Evolutionary conservation across 768 basidiomycete species (phyloP).

Genomic region (Kockovaella imperatae): DNA sequence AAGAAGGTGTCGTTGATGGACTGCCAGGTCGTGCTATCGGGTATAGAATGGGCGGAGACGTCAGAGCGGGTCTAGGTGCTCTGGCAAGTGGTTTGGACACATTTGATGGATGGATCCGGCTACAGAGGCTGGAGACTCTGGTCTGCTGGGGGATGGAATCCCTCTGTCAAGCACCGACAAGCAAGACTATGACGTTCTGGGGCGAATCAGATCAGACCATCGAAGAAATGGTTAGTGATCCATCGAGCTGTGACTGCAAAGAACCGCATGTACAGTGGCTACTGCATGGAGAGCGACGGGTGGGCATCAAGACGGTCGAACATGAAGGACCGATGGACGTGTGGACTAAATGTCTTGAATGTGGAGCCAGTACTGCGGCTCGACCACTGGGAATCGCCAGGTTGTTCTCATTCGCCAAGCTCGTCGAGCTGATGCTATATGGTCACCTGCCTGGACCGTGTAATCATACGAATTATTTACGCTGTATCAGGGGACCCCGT

Average conservation of each 20-base stretch:
- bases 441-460: slow-evolving; percentile 4
- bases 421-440: neutral
- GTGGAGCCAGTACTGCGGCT: slow-evolving; percentile 5
- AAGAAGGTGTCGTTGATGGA: slow-evolving; percentile 4
- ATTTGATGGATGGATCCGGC: slow-evolving; percentile 27
- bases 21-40: neutral
- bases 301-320: slow-evolving; percentile 7
- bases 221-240: slow-evolving; percentile 6
- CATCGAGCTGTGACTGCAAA: no score
- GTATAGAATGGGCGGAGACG: slow-evolving; percentile 32
- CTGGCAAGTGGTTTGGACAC: slow-evolving; percentile 13
- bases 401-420: neutral
- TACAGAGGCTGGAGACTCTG: slow-evolving; percentile 27
- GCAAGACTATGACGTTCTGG: slow-evolving; percentile 10
- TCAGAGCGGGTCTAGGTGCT: slow-evolving; percentile 25
- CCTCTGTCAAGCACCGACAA: slow-evolving; percentile 12
- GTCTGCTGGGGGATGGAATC: slow-evolving; percentile 1
- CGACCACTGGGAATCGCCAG: slow-evolving; percentile 24
- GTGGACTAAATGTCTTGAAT: slow-evolving; percentile 20
- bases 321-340: slow-evolving; percentile 4
- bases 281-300: slow-evolving; percentile 18
- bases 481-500: no score
- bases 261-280: slow-evolving; percentile 24
- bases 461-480: neutral
- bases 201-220: slow-evolving; percentile 16